Conservation (phyloP, 345 rosid genomes). For the Euphorbia lathyris region DNA sequence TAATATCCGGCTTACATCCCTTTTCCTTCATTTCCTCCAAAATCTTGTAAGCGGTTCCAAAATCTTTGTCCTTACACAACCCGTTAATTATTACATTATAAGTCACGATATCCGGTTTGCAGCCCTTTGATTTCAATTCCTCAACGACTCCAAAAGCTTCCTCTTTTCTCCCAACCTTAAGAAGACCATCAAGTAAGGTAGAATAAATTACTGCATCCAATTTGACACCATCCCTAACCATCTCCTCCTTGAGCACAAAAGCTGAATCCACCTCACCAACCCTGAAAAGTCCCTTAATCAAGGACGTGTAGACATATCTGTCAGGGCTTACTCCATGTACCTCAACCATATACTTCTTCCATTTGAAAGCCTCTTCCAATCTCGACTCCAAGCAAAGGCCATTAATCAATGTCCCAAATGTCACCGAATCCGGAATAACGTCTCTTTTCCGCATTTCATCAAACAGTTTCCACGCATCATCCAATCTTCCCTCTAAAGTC, state of each 20-base stretch:
- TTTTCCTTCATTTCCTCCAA: conserved; percentile 54
- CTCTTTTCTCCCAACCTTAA: conserved; percentile 47
- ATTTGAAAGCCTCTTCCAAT: conserved; percentile 59
- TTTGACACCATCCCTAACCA: conserved; percentile 35
- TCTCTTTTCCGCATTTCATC: conserved; percentile 61
- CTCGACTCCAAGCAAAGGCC: conserved; percentile 48
- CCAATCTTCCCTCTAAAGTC: conserved; percentile 34
- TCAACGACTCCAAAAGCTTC: conserved; percentile 45
- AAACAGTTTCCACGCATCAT: conserved; percentile 51
- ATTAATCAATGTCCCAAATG: conserved; percentile 56
- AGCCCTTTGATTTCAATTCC: conserved; percentile 60
- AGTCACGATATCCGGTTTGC: conserved; percentile 53
- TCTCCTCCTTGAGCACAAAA: conserved; percentile 64
- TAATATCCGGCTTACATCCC: conserved; percentile 61
- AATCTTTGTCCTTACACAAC: conserved; percentile 51
- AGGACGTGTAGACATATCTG: conserved; percentile 37
- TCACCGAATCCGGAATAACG: conserved; percentile 43
- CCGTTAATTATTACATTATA: conserved; percentile 61
- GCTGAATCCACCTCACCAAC: conserved; percentile 49
- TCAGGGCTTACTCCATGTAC: conserved; percentile 40
- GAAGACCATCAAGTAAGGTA: conserved; percentile 51
- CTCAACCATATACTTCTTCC: conserved; percentile 59
- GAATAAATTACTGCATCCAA: conserved; percentile 55
- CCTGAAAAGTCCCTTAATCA: conserved; percentile 55
- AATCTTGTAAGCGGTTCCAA: conserved; percentile 45